Evolutionary conservation across 805 yeast genomes (phyloP).

Genomic region (Clavispora carvajalis): DNA sequence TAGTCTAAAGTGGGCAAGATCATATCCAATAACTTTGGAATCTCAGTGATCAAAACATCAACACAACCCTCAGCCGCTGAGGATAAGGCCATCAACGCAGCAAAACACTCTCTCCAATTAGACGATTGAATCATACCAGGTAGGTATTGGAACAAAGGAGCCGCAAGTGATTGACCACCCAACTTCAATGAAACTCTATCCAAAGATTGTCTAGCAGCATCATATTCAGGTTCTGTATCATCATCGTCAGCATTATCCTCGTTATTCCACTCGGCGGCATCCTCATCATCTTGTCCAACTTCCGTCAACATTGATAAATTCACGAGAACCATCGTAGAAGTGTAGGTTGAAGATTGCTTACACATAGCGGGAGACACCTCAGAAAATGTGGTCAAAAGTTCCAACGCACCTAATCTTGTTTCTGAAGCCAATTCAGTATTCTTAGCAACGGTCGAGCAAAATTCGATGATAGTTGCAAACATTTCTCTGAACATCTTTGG

Average conservation of each 20-base stretch:
- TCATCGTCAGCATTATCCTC: conserved; percentile 72
- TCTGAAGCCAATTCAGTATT: conserved; percentile 72
- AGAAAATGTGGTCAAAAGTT: conserved; percentile 81
- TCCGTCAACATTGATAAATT: conserved; percentile 87
- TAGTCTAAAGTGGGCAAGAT: conserved; percentile 82
- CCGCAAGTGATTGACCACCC: conserved; percentile 79
- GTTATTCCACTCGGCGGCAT: conserved; percentile 82
- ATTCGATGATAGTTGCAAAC: conserved; percentile 84
- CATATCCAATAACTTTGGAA: conserved; percentile 76
- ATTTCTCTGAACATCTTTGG: conserved; percentile 91
- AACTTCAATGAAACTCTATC: conserved; percentile 84
- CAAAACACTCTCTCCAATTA: conserved; percentile 94
- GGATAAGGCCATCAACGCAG: conserved; percentile 93
- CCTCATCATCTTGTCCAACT: conserved; percentile 84
- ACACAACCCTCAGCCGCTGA: conserved; percentile 97
- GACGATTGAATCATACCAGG: conserved; percentile 75
- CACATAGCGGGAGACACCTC: conserved; percentile 97
- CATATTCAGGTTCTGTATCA: conserved; percentile 75
- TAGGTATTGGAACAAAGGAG: conserved; percentile 78
- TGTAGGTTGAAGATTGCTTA: conserved; percentile 67
- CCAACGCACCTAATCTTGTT: conserved; percentile 83
- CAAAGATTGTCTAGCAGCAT: conserved; percentile 90
- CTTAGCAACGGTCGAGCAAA: conserved; percentile 77
- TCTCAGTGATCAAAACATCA: conserved; percentile 77
- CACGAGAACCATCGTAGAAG: conserved; percentile 63